These are phyloP conservation scores for Botrytis fabae DNA, from an alignment of 2,329 filamentous ascomycete species.

Conservation along the genomic window DNA sequence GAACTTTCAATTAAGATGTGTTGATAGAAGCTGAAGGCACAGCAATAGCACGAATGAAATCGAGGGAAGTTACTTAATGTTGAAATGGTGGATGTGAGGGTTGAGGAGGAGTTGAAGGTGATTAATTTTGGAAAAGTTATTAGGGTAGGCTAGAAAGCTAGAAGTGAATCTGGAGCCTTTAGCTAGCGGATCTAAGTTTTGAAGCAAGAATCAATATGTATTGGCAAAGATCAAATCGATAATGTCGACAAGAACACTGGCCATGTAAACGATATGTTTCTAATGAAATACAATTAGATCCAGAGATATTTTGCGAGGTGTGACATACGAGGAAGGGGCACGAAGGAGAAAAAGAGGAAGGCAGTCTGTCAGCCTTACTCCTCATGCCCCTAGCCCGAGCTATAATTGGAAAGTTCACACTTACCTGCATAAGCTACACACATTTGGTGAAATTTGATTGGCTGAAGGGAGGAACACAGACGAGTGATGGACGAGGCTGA, in stretches of 20 bases:
- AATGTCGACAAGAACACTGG: neutral
- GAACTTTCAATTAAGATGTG: neutral
- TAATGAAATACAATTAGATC: neutral
- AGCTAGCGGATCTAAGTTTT: neutral
- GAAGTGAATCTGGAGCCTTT: neutral
- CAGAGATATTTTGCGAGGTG: neutral
- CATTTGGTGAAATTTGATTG: neutral
- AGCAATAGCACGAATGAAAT: neutral
- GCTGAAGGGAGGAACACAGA: neutral
- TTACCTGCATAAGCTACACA: slow-evolving; percentile 5
- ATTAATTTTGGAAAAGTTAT: neutral
- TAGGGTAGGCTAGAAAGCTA: neutral
- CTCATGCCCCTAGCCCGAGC: neutral
- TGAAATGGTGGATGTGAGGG: neutral
- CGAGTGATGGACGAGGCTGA: neutral
- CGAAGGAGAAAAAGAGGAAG: neutral
- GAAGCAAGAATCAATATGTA: slow-evolving; percentile 5
- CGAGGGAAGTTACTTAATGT: neutral
- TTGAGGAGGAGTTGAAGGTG: neutral
- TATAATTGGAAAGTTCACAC: neutral
- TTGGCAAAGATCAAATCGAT: neutral
- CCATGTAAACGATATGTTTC: neutral
- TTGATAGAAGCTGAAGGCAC: neutral
- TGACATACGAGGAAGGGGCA: neutral
- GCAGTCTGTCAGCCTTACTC: neutral